These are phyloP conservation scores for Mycena belliarum DNA, from an alignment of 768 basidiomycete species.

Conservation along the genomic window DNA sequence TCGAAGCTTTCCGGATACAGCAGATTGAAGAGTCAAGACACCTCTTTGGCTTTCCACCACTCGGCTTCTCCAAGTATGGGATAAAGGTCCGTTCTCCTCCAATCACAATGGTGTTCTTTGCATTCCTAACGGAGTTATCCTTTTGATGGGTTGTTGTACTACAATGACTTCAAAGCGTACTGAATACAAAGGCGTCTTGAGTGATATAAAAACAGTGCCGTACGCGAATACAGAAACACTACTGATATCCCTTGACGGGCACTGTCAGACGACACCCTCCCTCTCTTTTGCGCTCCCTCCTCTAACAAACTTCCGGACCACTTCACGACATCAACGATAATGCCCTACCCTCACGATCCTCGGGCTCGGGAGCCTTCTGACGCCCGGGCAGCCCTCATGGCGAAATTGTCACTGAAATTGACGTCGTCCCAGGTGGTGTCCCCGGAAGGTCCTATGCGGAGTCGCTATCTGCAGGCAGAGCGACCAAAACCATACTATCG, in stretches of 20 bases:
- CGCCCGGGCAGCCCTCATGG: slow-evolving; percentile 15
- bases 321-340: background rate
- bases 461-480: slow-evolving; percentile 12
- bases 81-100: background rate
- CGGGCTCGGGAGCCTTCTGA: slow-evolving; percentile 5
- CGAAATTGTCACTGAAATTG: background rate
- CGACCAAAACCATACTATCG: background rate
- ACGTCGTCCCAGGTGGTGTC: background rate
- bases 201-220: background rate
- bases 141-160: background rate
- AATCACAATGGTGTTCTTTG: background rate
- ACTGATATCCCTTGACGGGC: slow-evolving; percentile 13
- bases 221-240: background rate
- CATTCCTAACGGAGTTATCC: background rate
- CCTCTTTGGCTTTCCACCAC: too few relatives aligned
- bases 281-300: background rate
- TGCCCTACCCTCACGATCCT: slow-evolving; percentile 5
- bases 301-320: background rate
- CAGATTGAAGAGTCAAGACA: too few relatives aligned
- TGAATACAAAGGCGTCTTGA: slow-evolving; percentile 1
- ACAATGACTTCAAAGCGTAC: background rate
- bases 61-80: background rate
- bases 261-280: background rate
- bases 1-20: too few relatives aligned
- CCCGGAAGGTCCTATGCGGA: background rate